Base-by-base conservation (phyloP, 345 rosid species). In the Dovyalis caffra region DNA sequence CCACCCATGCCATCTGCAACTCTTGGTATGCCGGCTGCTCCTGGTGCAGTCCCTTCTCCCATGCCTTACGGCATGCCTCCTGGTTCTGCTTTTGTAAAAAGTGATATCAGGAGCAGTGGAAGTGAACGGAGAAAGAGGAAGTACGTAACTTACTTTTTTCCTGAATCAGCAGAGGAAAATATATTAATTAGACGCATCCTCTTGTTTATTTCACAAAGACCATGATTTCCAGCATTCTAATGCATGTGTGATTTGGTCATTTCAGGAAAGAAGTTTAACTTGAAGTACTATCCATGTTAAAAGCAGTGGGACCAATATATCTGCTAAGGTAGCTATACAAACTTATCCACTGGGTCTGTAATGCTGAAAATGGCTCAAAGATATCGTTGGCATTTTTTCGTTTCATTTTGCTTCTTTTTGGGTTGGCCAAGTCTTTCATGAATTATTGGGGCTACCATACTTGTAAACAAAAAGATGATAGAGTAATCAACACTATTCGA, bases 111-210 rank as follows among this genome's bases (percentile, higher is more conserved):
- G 81, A 90, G 68, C 74, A 72, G 78, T 79, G 94, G 88, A 69
- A 80, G 85, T 61, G 99, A 93, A 73, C 87, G 97, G 66, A 87
- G 95, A 82, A 92, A 92, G 86, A 89, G 98, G 80, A 93, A 92
- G 97, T 88, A 86, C 43, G 73, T 62, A 31, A 28, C 23, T 64
- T 60, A 5, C 23, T 26, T 14, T 26, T 45, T 60, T 1, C 57
- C 45, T 43, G 11, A 68, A 7, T 49, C 63, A 68, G 40, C 15
- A 40, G 28, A 25, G 23, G 25, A n/a, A 33, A 26, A 34, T 51
- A 20, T 53, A 33, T 23, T 45, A 33, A 45, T 62, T 53, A 32
- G 8, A 56, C 58, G 31, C 56, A 25, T 35, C 34, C 47, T 61
- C 28, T 26, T 35, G 6, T 58, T 58, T 72, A 15, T 53, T 66